Evolutionary conservation across 768 basidiomycete genomes (phyloP).

Genomic region (Phaffia australis): DNA sequence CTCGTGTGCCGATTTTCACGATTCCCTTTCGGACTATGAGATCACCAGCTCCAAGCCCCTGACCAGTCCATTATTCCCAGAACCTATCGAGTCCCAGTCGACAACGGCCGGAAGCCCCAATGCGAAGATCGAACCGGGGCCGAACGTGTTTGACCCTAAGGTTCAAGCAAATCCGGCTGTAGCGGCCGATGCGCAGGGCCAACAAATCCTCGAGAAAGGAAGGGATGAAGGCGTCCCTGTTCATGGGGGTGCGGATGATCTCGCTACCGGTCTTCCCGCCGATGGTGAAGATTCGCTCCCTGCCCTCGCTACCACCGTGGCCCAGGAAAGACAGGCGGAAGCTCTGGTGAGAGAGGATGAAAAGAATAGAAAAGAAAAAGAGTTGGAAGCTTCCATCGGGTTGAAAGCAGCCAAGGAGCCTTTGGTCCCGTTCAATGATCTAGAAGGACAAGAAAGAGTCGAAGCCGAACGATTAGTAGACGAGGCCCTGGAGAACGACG

Average conservation of each 20-base stretch:
- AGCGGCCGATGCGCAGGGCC: slow-evolving; percentile 8
- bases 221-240: slow-evolving; percentile 14
- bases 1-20: slow-evolving; percentile 47
- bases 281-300: not conserved
- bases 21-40: slow-evolving; percentile 32
- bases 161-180: slow-evolving; percentile 6
- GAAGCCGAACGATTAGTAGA: slow-evolving; percentile 6
- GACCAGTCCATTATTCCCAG: not conserved
- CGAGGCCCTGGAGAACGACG: slow-evolving; percentile 16
- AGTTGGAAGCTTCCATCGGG: too few species aligned
- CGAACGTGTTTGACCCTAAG: slow-evolving; percentile 20
- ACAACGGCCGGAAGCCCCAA: not conserved
- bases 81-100: slow-evolving; percentile 4
- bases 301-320: not conserved
- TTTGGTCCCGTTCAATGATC: not conserved
- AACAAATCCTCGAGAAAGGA: too few species aligned
- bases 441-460: slow-evolving; percentile 5
- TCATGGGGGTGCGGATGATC: slow-evolving; percentile 18
- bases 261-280: slow-evolving; percentile 4
- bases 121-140: slow-evolving; percentile 17
- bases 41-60: not conserved
- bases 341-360: too few species aligned
- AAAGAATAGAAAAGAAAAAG: too few species aligned
- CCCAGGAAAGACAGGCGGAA: too few species aligned
- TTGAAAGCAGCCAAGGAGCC: not conserved